phyloP scores from a whole-genome alignment of 257 asterid genomes.

The Rhazya stricta region DNA sequence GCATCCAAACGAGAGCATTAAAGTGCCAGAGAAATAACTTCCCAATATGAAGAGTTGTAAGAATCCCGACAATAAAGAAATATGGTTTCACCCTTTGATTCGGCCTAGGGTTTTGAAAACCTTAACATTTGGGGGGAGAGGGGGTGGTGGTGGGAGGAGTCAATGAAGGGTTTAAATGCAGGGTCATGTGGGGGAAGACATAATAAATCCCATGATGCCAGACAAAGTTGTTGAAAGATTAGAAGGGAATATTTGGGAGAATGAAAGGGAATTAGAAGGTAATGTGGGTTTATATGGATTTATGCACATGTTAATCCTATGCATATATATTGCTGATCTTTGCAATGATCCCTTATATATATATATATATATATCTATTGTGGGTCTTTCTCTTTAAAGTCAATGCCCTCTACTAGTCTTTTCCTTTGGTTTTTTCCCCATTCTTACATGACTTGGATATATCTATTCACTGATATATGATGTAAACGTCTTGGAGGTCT shows the following conservation, averaged over 20 bases:
- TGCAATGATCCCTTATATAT: not conserved
- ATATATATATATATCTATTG: too few relatives aligned
- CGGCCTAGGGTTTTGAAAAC: conserved; percentile 73
- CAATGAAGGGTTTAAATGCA: conserved; percentile 23
- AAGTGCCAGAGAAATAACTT: conserved; percentile 44
- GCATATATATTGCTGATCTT: not conserved
- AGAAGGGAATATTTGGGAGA: conserved; percentile 82
- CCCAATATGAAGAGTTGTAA: conserved; percentile 28
- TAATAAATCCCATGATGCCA: conserved; percentile 68
- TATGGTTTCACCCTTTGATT: conserved; percentile 40
- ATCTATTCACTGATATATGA: too few relatives aligned
- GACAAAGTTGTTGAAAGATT: conserved; percentile 76
- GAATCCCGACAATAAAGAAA: conserved; percentile 21
- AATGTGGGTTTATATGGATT: conserved; percentile 57
- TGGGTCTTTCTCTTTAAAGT: not conserved
- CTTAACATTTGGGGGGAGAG: conserved; percentile 15
- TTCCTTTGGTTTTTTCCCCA: not conserved
- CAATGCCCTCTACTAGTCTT: not conserved
- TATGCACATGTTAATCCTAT: conserved; percentile 36
- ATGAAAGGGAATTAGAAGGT: conserved; percentile 81
- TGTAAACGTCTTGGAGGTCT: too few relatives aligned
- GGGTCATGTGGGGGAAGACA: conserved; percentile 62
- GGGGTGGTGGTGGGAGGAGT: conserved; percentile 21
- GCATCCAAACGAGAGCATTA: conserved; percentile 29
- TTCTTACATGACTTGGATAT: too few relatives aligned